These are phyloP conservation scores for Thalassiosira livingstoniorum DNA, from an alignment of 352 stramenopile species.

Conservation along the genomic window DNA sequence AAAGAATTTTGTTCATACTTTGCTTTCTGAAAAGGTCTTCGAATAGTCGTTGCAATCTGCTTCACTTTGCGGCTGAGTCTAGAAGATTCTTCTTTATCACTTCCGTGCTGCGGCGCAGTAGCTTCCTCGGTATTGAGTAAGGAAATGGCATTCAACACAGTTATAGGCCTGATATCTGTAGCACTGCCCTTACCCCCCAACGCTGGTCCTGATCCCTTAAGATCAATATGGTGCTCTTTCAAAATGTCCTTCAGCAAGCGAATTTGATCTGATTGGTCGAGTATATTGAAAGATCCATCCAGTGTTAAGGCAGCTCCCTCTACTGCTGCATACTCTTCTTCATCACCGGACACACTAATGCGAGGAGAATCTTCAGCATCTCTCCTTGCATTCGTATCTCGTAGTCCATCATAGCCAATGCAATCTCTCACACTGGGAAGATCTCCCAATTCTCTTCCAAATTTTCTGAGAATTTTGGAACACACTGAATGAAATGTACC, in stretches of 20 bases:
- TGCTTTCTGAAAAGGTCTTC: conserved; percentile 72
- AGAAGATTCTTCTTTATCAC: conserved; percentile 6
- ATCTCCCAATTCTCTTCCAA: conserved; percentile 70
- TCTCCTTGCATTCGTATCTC: conserved; percentile 41
- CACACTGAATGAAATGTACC: conserved; percentile 89
- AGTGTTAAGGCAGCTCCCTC: conserved; percentile 43
- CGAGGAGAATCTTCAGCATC: conserved; percentile 56
- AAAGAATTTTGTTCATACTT: conserved; percentile 82
- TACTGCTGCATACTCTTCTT: no score
- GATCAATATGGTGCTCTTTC: conserved; percentile 58
- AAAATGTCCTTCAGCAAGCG: conserved; percentile 74
- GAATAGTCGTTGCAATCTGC: conserved; percentile 68
- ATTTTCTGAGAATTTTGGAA: conserved; percentile 82
- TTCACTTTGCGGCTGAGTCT: conserved; percentile 59
- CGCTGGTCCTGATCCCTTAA: conserved; percentile 32
- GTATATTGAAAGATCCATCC: conserved; percentile 78
- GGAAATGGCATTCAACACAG: conserved; percentile 70
- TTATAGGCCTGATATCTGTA: conserved; percentile 61
- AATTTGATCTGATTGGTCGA: conserved; percentile 76
- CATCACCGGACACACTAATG: no score
- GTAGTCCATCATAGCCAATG: conserved; percentile 7
- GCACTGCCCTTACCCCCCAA: conserved; percentile 10
- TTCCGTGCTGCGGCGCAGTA: conserved; percentile 30
- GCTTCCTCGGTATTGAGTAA: conserved; percentile 68
- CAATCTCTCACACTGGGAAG: conserved; percentile 61